Base-by-base conservation (phyloP, 164 flowering plant genomes). In the Chimonanthus salicifolius region DNA sequence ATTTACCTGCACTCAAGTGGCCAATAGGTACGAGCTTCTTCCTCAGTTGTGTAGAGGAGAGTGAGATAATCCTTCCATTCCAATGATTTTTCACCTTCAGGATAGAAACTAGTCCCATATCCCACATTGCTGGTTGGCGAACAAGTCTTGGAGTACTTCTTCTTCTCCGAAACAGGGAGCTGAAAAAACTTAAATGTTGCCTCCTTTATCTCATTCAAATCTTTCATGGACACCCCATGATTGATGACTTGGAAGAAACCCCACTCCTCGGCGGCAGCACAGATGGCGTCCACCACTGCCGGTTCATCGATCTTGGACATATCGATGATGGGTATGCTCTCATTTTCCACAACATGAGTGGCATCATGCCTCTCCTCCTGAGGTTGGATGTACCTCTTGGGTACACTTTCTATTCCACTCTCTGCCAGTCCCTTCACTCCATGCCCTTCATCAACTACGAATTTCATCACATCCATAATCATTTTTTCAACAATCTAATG, bases 271-370 rank as follows among this genome's bases (percentile, higher is more conserved):
- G 79, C 75, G 33, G 33, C 33, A 33, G 33, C 33, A 33, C 81
- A 83, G 7, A 83, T 78, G 3, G 78, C 45, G 21, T 76, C 69
- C 5, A 58, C 78, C 3, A 78, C 74, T n/a, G 68, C 64, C 33
- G 33, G 33, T 0, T 33, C 33, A 2, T 73, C 81, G 51, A 49
- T 70, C 11, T 76, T 74, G 13, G 85, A 75, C 76, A 80, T 74
- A 62, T 82, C 81, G 64, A 82, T 82, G 1, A 80, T 18, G 51
- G 85, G 85, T 58, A 82, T 82, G 43, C 76, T 68, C 10, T 68
- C 74, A 4, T 71, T 47, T 5, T 67, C 2, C 44, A n/a, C 33
- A 46, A 68, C 45, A 5, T 69, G 49, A 45, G 2, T 47, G 69
- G 47, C 46, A 62, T 10, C 50, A 11, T 74, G 46, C 62, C 78